Percentiles rank a stretch among this genome's conserved stretches.
These are phyloP conservation scores for Geosiphon pyriformis DNA, from an alignment of 192 early-diverging fungal species.

Conservation along the genomic window DNA sequence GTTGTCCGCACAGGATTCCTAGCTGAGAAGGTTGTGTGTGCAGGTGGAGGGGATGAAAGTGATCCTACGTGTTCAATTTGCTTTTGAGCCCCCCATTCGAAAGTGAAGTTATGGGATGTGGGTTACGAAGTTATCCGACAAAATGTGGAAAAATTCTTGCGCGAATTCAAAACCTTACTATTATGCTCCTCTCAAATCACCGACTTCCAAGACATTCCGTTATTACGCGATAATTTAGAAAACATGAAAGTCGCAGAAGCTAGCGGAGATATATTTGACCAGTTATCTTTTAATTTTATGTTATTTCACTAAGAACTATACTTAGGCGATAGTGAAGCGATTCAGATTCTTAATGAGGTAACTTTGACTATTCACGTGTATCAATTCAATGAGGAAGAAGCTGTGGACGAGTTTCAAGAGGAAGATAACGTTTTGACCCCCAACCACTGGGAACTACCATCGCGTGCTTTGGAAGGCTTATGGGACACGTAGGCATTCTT, in stretches of 20 bases:
- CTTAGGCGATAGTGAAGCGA: too few relatives aligned
- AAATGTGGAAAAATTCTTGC: too few relatives aligned
- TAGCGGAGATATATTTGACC: not conserved
- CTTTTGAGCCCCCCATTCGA: too few relatives aligned
- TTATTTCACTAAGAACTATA: too few relatives aligned
- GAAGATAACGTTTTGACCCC: conserved; percentile 43
- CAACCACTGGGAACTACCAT: conserved; percentile 48
- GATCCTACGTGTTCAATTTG: not conserved
- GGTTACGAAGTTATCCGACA: too few relatives aligned
- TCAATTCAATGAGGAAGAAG: conserved; percentile 40
- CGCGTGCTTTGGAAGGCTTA: too few relatives aligned
- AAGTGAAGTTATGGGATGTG: too few relatives aligned
- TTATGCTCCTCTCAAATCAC: conserved; percentile 1
- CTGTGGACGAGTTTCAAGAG: conserved; percentile 42
- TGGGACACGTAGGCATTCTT: too few relatives aligned
- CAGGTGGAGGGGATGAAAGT: not conserved
- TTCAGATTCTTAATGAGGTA: too few relatives aligned
- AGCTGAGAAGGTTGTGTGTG: not conserved
- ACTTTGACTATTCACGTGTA: conserved; percentile 37
- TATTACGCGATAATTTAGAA: conserved; percentile 4
- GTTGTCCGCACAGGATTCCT: not conserved
- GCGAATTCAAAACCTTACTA: not conserved
- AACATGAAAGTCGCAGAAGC: not conserved
- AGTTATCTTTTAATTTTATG: too few relatives aligned
- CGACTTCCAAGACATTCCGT: not conserved